These are phyloP conservation scores for Alternaria angustiovoidea DNA, from an alignment of 2,329 filamentous ascomycete genomes.

Conservation along the genomic window DNA sequence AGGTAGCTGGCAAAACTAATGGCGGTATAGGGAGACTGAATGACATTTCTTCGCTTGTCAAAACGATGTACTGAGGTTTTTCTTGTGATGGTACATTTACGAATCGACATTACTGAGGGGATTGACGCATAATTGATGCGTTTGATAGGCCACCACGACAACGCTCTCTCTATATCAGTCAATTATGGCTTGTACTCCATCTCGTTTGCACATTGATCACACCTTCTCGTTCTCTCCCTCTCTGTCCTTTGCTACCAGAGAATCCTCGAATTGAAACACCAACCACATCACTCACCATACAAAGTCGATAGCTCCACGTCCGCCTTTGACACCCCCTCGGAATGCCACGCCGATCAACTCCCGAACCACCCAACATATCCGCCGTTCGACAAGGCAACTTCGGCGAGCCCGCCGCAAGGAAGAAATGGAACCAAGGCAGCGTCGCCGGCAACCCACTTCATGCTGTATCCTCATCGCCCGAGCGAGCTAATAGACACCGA, in stretches of 20 bases:
- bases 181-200: neutral
- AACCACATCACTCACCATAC: neutral
- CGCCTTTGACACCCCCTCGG: neutral
- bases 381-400: neutral
- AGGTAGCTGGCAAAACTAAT: neutral
- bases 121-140: neutral
- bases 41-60: neutral
- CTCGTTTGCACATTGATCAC: neutral
- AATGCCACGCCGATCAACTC: neutral
- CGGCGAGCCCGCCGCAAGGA: neutral
- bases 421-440: neutral
- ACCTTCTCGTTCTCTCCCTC: neutral
- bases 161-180: neutral
- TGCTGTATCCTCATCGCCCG: no score
- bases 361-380: neutral
- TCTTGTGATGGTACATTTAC: neutral
- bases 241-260: neutral
- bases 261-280: neutral
- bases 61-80: neutral
- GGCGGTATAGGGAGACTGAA: neutral
- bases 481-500: neutral
- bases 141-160: neutral
- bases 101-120: neutral
- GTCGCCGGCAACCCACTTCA: neutral
- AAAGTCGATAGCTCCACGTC: no score